Base-by-base conservation (phyloP, 176 grass and related monocot genomes). In the Themeda triandra region DNA sequence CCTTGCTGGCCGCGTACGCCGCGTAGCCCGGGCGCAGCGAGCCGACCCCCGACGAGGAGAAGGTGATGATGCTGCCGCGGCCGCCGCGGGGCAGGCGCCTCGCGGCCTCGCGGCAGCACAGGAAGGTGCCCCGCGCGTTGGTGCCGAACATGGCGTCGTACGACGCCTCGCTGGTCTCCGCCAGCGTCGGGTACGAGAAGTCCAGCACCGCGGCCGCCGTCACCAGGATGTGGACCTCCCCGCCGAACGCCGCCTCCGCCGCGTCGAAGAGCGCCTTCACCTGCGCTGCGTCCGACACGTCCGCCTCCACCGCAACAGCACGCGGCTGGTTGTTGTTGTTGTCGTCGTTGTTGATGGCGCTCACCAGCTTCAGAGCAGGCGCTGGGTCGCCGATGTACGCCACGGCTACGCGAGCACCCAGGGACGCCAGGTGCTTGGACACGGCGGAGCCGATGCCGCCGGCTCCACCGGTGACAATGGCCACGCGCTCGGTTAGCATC, bases 221-320 rank as follows among this genome's bases (percentile, higher is more conserved):
- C 8, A 97, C 91, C 48, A 97, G 83, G 76, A 97, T 66, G 88
- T 97, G 94, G 58, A 91, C 15, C 73, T 87, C 83, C 11, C 81
- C 73, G 58, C 87, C 89, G 75, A 97, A 93, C 12, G 81, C 80
- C 2, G 69, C 63, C 2, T 37, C 65, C 0, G 91, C 91, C 9
- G 87, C 87, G 63, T 97, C 91, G 37, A 97, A 93, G 15, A 97
- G 88, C 0, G 66, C 66, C 59, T 68, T 77, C 11, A 97, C 91
- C 54, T 86, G 83, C 37, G 35, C 76, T 23, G 84, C 77, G 27
- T 88, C 77, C 33, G 66, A 69, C 33, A 69, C 66, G 33, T 69
- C 33, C 33, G 66, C 4, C 66, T 23, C 66, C 1, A 69, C 33
- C 1, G 66, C 66, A 1, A 68, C 10, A 9, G 66, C 66, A 0